Conservation (phyloP, 192 early-diverging fungal genomes). For the Lobosporangium transversale region DNA sequence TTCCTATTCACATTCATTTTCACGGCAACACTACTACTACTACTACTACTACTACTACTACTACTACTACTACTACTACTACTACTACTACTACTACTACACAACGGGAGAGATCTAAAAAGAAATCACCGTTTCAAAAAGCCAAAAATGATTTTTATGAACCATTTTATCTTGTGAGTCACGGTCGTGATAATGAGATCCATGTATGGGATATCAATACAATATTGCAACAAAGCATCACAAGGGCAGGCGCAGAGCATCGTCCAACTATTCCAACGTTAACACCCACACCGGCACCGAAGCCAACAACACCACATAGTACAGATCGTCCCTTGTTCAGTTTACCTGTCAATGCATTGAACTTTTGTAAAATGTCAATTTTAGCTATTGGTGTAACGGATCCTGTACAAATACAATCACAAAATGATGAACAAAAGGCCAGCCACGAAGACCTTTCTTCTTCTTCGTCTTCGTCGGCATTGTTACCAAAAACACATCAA, state of each 20-base stretch:
- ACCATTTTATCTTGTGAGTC: constrained; percentile 30
- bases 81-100: not conserved
- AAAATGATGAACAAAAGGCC: not conserved
- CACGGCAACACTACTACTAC: not conserved
- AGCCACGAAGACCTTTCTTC: not conserved
- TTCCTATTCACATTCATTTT: not conserved
- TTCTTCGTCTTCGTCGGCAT: not conserved
- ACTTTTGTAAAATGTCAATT: constrained; percentile 53
- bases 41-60: not conserved
- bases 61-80: not conserved
- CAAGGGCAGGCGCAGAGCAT: not conserved
- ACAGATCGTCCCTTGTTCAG: constrained; percentile 18
- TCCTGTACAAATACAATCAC: not conserved
- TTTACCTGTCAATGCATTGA: constrained; percentile 51
- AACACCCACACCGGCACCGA: not conserved
- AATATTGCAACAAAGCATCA: constrained; percentile 13
- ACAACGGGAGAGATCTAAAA: not conserved
- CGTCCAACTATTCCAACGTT: not conserved
- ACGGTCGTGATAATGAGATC: constrained; percentile 53
- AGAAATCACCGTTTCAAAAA: no score
- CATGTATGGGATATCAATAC: constrained; percentile 49
- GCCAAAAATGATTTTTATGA: no score
- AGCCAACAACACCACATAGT: not conserved
- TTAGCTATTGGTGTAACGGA: constrained; percentile 11
- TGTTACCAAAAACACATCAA: constrained; percentile 4